phyloP scores from a whole-genome alignment of 2,329 filamentous ascomycete genomes.

The Clarireedia monteithiana region DNA sequence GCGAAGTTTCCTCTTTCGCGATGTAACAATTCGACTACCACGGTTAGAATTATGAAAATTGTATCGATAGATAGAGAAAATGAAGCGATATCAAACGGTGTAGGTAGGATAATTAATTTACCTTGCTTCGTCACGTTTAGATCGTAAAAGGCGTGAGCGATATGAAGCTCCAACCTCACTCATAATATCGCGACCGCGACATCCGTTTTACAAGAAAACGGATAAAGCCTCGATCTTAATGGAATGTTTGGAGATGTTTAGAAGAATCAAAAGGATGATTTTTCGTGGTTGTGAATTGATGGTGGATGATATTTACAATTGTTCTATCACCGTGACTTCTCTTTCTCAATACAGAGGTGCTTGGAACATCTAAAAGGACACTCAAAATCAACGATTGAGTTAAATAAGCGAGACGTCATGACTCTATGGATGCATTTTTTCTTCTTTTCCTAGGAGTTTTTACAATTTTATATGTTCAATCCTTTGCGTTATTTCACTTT shows the following conservation, averaged over 20 bases:
- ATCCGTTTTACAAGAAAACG: conserved; percentile 61
- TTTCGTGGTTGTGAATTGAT: conserved; percentile 16
- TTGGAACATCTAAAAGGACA: background rate
- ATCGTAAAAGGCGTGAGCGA: conserved; percentile 58
- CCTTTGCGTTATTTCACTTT: background rate
- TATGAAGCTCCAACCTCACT: conserved; percentile 62
- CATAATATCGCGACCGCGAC: conserved; percentile 61
- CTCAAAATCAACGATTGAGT: background rate
- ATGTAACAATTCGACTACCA: conserved; percentile 63
- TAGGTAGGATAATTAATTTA: conserved; percentile 33
- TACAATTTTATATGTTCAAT: background rate
- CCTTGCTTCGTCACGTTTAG: conserved; percentile 55
- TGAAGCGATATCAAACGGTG: conserved; percentile 19
- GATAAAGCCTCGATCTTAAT: conserved; percentile 38
- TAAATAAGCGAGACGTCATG: background rate
- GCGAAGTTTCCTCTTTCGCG: conserved; percentile 85
- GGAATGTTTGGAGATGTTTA: conserved; percentile 28
- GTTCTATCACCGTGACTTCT: conserved; percentile 1
- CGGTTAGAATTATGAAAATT: conserved; percentile 24
- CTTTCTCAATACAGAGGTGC: background rate
- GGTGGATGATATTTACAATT: conserved; percentile 20
- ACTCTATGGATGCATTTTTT: too few relatives aligned
- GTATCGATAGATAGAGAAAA: conserved; percentile 19
- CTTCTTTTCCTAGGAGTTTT: background rate
- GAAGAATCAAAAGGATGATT: conserved; percentile 19